Evolutionary conservation across 108 stramenopile genomes (phyloP).

Genomic region (Cyclotella kingstonii): DNA sequence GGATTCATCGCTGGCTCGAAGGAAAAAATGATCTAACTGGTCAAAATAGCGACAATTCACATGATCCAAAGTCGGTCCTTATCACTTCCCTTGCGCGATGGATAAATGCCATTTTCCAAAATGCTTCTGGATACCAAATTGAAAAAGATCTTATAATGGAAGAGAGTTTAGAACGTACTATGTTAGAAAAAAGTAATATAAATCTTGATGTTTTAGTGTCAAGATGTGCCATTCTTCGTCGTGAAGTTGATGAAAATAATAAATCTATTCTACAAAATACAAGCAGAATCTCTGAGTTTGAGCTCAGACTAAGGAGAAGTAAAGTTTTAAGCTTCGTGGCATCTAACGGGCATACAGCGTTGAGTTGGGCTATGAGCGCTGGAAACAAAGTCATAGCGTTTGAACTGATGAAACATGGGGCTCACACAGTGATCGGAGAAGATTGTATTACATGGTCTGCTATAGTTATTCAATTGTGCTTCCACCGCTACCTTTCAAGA

Average conservation of each 20-base stretch:
- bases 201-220: conserved; percentile 14
- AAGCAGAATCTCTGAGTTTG: background rate
- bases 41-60: background rate
- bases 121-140: background rate
- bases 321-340: conserved; percentile 26
- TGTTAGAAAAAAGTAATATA: conserved; percentile 14
- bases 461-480: conserved; percentile 32
- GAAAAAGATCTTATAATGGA: conserved; percentile 11
- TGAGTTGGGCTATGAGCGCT: conserved; percentile 42
- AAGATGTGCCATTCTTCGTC: conserved; percentile 8
- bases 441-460: conserved; percentile 27
- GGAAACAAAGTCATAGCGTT: conserved; percentile 33
- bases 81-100: conserved; percentile 12
- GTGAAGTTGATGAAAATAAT: conserved; percentile 14
- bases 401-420: conserved; percentile 33
- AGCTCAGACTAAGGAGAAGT: conserved; percentile 10
- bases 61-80: background rate
- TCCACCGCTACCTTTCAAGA: conserved; percentile 12
- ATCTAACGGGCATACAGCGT: conserved; percentile 23
- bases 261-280: conserved; percentile 1
- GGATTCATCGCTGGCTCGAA: background rate
- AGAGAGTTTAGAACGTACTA: conserved; percentile 13
- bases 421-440: conserved; percentile 38
- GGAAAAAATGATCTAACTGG: background rate
- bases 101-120: conserved; percentile 11